A percentile compares a stretch with the other conserved stretches of the same genome.
Conservation (phyloP, 2,329 filamentous ascomycete species). For the Phyllosticta capitalensis region DNA sequence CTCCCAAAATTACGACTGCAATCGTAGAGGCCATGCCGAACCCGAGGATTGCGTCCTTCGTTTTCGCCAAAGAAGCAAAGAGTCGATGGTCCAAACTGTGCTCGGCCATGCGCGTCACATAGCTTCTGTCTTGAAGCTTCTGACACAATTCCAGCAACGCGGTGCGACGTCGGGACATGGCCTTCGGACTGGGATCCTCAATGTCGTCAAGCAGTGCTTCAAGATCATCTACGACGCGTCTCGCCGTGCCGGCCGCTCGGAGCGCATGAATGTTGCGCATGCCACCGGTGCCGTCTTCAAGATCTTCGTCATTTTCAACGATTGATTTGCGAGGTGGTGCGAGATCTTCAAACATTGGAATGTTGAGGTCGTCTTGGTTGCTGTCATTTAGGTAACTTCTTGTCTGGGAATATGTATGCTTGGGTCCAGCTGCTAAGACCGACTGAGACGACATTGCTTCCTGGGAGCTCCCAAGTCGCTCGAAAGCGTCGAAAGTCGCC, state of each 20-base stretch:
- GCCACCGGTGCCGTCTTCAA: conserved; percentile 32
- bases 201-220: conserved; percentile 52
- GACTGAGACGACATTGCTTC: conserved; percentile 3
- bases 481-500: neutral
- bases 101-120: conserved; percentile 61
- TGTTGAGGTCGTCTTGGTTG: conserved; percentile 31
- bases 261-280: conserved; percentile 54
- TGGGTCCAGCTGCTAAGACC: conserved; percentile 22
- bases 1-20: conserved; percentile 51
- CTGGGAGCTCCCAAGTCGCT: conserved; percentile 2
- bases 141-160: conserved; percentile 47
- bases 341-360: conserved; percentile 20
- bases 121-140: conserved; percentile 50
- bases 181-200: conserved; percentile 33
- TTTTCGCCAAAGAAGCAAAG: conserved; percentile 47
- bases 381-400: conserved; percentile 51
- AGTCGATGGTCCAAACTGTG: conserved; percentile 62
- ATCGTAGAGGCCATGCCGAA: conserved; percentile 57
- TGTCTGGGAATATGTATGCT: conserved; percentile 50
- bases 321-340: neutral
- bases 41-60: conserved; percentile 38
- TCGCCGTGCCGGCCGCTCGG: conserved; percentile 48
- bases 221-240: conserved; percentile 46
- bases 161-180: conserved; percentile 40
- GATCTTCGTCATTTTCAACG: conserved; percentile 32